Conservation (phyloP, 2,329 filamentous ascomycete species). For the Exserohilum rostratum region DNA sequence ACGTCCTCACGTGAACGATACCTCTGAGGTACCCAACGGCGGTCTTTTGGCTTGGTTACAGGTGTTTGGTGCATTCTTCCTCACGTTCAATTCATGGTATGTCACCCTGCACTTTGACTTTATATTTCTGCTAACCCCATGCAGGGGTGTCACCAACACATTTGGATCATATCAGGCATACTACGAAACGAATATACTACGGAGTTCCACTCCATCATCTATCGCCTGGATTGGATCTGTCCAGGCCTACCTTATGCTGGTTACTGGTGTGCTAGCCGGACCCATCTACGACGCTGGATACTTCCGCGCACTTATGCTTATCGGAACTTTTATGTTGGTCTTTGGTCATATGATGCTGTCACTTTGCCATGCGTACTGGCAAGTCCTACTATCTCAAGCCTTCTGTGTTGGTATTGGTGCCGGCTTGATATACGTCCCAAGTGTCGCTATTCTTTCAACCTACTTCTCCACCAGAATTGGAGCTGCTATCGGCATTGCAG, state of each 20-base stretch:
- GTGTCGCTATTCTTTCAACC: conserved; percentile 55
- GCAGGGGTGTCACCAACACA: conserved; percentile 50
- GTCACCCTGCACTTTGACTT: not conserved
- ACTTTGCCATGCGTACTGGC: conserved; percentile 56
- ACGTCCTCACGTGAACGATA: conserved; percentile 48
- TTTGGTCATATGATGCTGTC: conserved; percentile 60
- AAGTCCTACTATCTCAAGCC: conserved; percentile 57
- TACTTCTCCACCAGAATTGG: conserved; percentile 56
- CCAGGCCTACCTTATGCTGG: conserved; percentile 56
- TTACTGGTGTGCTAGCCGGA: conserved; percentile 54
- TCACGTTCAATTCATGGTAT: conserved; percentile 56
- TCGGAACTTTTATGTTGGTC: conserved; percentile 54
- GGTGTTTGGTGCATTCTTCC: conserved; percentile 54
- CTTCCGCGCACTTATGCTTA: conserved; percentile 51
- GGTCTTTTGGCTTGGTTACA: conserved; percentile 56
- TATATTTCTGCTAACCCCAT: not conserved
- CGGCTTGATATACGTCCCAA: conserved; percentile 53
- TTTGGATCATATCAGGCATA: conserved; percentile 58
- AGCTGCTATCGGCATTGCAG: conserved; percentile 53
- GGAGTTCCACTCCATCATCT: conserved; percentile 47
- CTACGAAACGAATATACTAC: conserved; percentile 53
- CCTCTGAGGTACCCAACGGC: conserved; percentile 53
- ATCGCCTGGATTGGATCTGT: conserved; percentile 59
- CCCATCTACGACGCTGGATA: conserved; percentile 59
- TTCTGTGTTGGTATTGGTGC: conserved; percentile 56